Percentiles rank a stretch among this genome's conserved stretches.
Evolutionary conservation across 257 asterid genomes (phyloP).

Genomic region (Solanum tarapatanum): DNA sequence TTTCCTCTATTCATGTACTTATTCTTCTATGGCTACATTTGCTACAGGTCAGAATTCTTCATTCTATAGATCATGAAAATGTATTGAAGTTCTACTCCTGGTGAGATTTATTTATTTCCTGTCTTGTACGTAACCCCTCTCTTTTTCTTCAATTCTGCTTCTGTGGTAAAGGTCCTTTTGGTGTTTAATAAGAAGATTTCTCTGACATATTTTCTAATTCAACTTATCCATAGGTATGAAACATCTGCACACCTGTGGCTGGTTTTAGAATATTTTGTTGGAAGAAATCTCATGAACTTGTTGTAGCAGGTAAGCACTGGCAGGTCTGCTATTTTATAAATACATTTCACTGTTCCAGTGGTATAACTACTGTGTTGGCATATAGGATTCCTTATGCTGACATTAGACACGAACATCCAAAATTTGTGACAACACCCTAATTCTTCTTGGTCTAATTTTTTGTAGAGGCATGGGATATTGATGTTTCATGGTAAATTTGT

Average conservation of each 20-base stretch:
- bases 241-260: constrained; percentile 70
- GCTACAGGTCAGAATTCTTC: constrained; percentile 76
- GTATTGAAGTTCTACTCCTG: constrained; percentile 80
- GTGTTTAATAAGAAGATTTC: not conserved
- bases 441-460: not conserved
- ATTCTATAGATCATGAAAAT: constrained; percentile 65
- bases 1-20: not conserved
- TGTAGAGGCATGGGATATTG: not conserved
- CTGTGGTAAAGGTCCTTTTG: not conserved
- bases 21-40: not conserved
- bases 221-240: constrained; percentile 63
- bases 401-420: not conserved
- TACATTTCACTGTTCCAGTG: not conserved
- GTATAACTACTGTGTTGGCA: not conserved
- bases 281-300: too few species aligned
- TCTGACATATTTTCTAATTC: not conserved
- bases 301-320: too few species aligned
- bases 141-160: not conserved
- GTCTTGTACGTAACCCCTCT: not conserved
- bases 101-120: constrained; percentile 23
- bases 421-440: not conserved
- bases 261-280: too few species aligned
- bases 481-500: not conserved
- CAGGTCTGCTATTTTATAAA: not conserved
- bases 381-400: not conserved